Evolutionary conservation across 1,284 basidiomycete genomes (phyloP).

Genomic region (Thecaphora thlaspeos): DNA sequence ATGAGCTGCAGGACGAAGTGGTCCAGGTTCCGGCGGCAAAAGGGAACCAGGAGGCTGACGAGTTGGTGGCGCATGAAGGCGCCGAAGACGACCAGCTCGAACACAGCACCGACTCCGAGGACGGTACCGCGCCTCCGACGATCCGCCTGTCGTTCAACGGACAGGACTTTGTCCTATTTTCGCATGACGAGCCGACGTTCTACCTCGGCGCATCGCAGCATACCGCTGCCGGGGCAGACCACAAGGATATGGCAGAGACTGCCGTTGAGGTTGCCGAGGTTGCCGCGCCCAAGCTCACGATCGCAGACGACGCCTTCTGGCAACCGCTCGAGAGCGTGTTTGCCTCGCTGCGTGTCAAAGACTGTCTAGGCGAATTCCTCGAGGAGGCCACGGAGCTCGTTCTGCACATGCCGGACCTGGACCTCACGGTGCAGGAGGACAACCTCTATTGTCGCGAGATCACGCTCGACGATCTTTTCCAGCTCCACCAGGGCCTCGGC

Average conservation of each 20-base stretch:
- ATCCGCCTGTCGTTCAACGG: conserved; percentile 48
- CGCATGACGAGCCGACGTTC: conserved; percentile 20
- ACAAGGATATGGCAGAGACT: conserved; percentile 4
- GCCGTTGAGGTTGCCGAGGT: conserved; percentile 28
- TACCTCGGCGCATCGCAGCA: conserved; percentile 5
- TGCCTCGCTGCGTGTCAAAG: conserved; percentile 36
- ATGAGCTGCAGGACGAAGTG: conserved; percentile 1
- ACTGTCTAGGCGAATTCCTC: conserved; percentile 54
- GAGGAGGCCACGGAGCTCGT: conserved; percentile 48
- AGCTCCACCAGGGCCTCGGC: conserved; percentile 44
- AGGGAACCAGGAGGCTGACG: conserved; percentile 2
- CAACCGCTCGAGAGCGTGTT: conserved; percentile 51
- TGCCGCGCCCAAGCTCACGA: conserved; percentile 36
- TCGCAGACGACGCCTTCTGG: conserved; percentile 36
- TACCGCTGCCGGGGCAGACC: conserved; percentile 1
- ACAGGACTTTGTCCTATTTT: conserved; percentile 51
- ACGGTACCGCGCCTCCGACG: conserved; percentile 8
- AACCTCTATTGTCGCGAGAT: conserved; percentile 51
- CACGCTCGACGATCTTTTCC: conserved; percentile 45
- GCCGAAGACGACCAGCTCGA: conserved; percentile 4
- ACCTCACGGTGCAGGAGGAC: conserved; percentile 47
- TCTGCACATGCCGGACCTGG: conserved; percentile 43
- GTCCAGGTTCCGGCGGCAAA: conserved; percentile 5
- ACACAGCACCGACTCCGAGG: conserved; percentile 6
- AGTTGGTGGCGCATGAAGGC: neutral